Evolutionary conservation across 148 eudicot species (phyloP), one percentile per base, ranked within the genome.

Genomic region (Amaranthus palmeri): DNA sequence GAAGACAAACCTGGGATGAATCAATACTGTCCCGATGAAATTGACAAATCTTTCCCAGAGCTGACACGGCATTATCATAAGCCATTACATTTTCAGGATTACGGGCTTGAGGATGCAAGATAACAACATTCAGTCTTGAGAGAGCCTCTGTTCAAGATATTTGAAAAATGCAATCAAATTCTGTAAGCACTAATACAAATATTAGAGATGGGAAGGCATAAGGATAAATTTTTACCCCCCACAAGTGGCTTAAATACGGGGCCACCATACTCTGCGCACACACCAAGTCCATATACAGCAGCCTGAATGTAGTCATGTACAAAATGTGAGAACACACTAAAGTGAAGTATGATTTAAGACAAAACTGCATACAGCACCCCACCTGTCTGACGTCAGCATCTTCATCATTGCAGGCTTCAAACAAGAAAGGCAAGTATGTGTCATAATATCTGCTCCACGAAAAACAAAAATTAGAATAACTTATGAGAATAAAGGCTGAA

Each of bases 231-330:
- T 65, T 78, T 82, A 90, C 97, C 97, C 74, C 93, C 91, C 56
- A 88, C 96, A 56, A 92, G 86, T 72, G 97, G 91, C 83, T 92
- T 90, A 70, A 92, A 86, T 7, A 77, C 91, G 50, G 93, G 76
- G 69, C 98, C 96, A 69, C 98, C 98, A 83, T 76, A 88, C 76
- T 95, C 98, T 45, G 98, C 98, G 85, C 98, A 95, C 52, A 95
- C 98, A 7, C 98, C 98, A 72, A 95, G 97, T 69, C 98, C 98
- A 85, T 95, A 95, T 2, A 95, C 98, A 67, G 98, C 98, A 72
- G 98, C 97, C 98, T 95, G 88, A 70, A 78, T 57, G 77, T 61
- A 62, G 12, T 43, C 47, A 36, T 5, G 55, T 0, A 25, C 57
- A 61, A 68, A 73, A 81, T 52, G 58, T 67, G 17, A 69, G 58